Evolutionary conservation across 1,284 basidiomycete species (phyloP).

Genomic region (Wolfiporia cocos): DNA sequence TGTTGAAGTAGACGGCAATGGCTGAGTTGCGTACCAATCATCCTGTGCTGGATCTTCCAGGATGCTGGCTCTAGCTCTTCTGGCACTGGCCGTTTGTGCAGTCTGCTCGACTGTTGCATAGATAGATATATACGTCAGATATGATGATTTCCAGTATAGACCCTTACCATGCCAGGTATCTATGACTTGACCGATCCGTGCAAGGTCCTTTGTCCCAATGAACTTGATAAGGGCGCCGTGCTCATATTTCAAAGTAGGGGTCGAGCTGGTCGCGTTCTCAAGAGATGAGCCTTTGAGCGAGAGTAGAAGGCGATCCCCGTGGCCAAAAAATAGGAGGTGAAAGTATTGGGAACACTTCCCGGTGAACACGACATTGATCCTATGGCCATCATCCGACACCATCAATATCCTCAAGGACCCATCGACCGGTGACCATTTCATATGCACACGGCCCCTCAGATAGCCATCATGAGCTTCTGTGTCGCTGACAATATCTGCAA

Average conservation of each 20-base stretch:
- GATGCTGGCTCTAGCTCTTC: too few relatives aligned
- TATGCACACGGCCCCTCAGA: conserved; percentile 34
- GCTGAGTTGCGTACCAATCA: neutral
- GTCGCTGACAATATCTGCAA: conserved; percentile 8
- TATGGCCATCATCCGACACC: conserved; percentile 19
- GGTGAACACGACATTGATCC: conserved; percentile 33
- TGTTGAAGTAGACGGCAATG: neutral
- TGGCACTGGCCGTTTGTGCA: too few relatives aligned
- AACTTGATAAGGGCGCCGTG: neutral
- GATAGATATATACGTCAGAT: neutral
- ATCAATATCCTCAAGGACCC: conserved; percentile 21
- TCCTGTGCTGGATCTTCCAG: neutral
- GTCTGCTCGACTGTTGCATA: neutral
- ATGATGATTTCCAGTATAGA: too few relatives aligned
- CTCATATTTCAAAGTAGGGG: neutral
- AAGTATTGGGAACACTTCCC: conserved; percentile 26
- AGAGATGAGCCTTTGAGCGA: conserved; percentile 31
- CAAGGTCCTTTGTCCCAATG: neutral
- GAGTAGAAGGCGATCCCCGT: conserved; percentile 33
- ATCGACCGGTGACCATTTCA: conserved; percentile 34
- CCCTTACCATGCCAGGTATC: neutral
- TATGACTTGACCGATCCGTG: neutral
- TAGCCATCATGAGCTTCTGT: conserved; percentile 24
- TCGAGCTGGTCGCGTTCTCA: neutral
- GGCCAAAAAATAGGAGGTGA: conserved; percentile 25